Evolutionary conservation across 148 eudicot species (phyloP), one percentile per base, ranked within the genome.

Genomic region (Spergularia marina): DNA sequence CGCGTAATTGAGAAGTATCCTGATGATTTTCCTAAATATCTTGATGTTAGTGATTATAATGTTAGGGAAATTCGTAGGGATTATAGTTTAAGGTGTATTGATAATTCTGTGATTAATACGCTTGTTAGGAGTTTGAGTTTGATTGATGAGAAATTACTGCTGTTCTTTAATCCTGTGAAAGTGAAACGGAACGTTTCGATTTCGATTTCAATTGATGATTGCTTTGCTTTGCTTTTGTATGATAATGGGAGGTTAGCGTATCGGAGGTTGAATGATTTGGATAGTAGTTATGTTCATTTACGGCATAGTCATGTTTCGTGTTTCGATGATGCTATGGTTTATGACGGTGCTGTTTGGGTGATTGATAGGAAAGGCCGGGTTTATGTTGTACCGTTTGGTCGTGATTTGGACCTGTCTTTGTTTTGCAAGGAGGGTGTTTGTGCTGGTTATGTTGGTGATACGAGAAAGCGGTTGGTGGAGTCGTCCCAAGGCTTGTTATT

Each of bases 381-480:
- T 62, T 63, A 51, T 64, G 77, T 16, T 25, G 14, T 30, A 30
- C 34, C 34, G 34, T 30, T 74, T 17, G 44, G 52, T 61, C 65
- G 54, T 74, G 77, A 64, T 53, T 53, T 41, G 16, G 41, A 23
- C 1, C 34, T 30, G 34, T 30, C 34, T 30, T 30, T 30, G 34
- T 30, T 30, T 30, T 30, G 39, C 56, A 14, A 61, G 47, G 57
- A 57, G 56, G 57, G 25, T 11, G 76, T 65, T 54, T 36, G 12
- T 6, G 54, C 39, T 57, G 71, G 39, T 0, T 74, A 44, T 73
- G 55, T 40, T 21, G 16, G 69, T 17, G 59, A 64, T 23, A 74
- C 23, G 51, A 10, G 49, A 59, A 62, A 74, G 77, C 70, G 62
- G 9, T n/a, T 74, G 51, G 77, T 53, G 70, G 77, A 51, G 40